Evolutionary conservation across 202 grass and related monocot genomes (phyloP), one percentile per base, ranked within the genome.

Genomic region (Eragrostis tef): DNA sequence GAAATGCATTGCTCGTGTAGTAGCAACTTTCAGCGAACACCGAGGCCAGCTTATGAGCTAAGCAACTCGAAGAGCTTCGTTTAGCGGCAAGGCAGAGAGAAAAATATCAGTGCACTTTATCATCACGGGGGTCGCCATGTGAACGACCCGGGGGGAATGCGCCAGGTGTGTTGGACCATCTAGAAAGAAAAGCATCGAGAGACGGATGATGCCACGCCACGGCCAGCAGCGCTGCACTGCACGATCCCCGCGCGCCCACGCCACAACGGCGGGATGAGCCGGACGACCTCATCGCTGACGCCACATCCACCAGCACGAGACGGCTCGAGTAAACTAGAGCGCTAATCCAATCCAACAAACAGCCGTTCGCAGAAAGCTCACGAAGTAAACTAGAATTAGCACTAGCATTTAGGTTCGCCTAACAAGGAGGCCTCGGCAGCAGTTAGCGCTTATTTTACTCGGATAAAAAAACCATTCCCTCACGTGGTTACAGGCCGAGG

Each of bases 241-340:
- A 15, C 81, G 17, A 42, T 41, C 36, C 26, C 15, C 31, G 3
- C 47, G 71, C 22, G 47, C 46, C 44, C 70, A 14, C 54, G 26
- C 16, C 13, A 57, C n/a, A n/a, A n/a, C 48, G 19, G 13, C 25
- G 19, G 20, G 45, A 16, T 14, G 75, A 1, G 15, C 50, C 70
- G 1, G 65, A 50, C 77, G 82, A 88, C 71, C 64, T 89, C 87
- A 89, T 52, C 67, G 51, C 83, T 89, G 83, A 89, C 67, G 83
- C 46, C 57, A 63, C 45, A 3, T 0, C 54, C 64, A 71, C 79
- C 78, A 21, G 71, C 78, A 36, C 79, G 10, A 15, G 31, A 6
- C 77, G 1, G n/a, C n/a, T n/a, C n/a, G n/a, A n/a, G n/a, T n/a
- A n/a, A n/a, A n/a, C n/a, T n/a, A n/a, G n/a, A n/a, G n/a, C n/a